phyloP scores from a whole-genome alignment of 2,329 filamentous ascomycete genomes.

The Botrytis fabae region DNA sequence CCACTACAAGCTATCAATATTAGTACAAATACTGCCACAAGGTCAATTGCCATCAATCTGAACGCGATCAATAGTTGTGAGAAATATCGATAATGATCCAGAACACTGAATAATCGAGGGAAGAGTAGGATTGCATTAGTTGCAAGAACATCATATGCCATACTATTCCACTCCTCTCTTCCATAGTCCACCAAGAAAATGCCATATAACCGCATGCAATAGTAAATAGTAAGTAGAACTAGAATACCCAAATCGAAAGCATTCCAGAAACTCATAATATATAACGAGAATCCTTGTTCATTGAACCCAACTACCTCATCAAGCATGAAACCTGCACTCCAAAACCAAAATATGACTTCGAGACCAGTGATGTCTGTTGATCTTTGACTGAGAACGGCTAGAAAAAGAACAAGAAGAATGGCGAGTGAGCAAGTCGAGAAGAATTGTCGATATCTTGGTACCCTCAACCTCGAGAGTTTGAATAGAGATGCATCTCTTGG shows the following conservation, averaged over 20 bases:
- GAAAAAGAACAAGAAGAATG: conserved; percentile 79
- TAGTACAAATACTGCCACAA: conserved; percentile 80
- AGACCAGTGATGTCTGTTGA: conserved; percentile 79
- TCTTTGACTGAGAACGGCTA: conserved; percentile 75
- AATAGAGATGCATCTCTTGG: conserved; percentile 86
- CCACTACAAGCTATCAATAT: conserved; percentile 88
- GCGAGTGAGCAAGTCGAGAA: conserved; percentile 86
- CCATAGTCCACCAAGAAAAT: conserved; percentile 75
- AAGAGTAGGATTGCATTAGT: conserved; percentile 87
- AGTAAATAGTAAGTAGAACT: conserved; percentile 82
- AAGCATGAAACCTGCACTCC: conserved; percentile 95
- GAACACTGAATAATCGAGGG: conserved; percentile 85
- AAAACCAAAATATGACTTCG: conserved; percentile 94
- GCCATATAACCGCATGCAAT: conserved; percentile 84
- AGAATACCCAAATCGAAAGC: conserved; percentile 91
- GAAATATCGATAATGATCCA: conserved; percentile 96
- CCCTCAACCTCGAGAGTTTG: conserved; percentile 85
- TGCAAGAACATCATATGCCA: conserved; percentile 92
- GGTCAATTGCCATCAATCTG: conserved; percentile 86
- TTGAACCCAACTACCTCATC: conserved; percentile 96
- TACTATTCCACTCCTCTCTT: conserved; percentile 69
- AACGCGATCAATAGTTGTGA: conserved; percentile 93
- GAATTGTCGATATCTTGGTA: conserved; percentile 88
- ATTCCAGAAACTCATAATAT: conserved; percentile 98
- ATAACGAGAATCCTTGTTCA: conserved; percentile 92